phyloP scores from a whole-genome alignment of 2,329 filamentous ascomycete genomes.

The Beauveria varroae region DNA sequence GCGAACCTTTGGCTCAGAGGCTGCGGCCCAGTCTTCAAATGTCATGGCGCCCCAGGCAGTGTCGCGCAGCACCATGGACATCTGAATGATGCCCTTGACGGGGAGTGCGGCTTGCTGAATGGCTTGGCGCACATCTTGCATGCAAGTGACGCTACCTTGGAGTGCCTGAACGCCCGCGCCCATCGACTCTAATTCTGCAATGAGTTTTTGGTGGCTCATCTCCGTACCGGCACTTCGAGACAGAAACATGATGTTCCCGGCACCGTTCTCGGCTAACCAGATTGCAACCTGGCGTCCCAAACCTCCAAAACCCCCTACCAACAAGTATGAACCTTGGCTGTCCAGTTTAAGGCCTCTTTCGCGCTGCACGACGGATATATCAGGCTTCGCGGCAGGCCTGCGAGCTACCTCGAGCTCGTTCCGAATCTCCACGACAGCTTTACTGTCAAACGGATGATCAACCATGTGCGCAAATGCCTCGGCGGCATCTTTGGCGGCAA shows the following conservation, averaged over 20 bases:
- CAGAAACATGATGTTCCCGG: conserved; percentile 35
- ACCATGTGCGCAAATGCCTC: background rate
- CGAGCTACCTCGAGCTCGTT: background rate
- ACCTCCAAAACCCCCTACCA: conserved; percentile 40
- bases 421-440: background rate
- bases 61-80: too few relatives aligned
- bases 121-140: background rate
- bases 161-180: background rate
- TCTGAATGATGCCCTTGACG: too few relatives aligned
- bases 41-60: conserved; percentile 23
- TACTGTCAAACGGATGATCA: background rate
- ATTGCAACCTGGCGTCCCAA: conserved; percentile 37
- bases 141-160: background rate
- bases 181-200: background rate
- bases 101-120: conserved; percentile 18
- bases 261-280: conserved; percentile 39
- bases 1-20: conserved; percentile 23
- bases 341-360: background rate
- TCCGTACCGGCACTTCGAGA: background rate
- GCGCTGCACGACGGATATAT: background rate
- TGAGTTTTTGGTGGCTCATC: background rate
- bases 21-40: conserved; percentile 22
- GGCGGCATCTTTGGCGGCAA: background rate
- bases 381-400: background rate
- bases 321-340: conserved; percentile 26